Conservation (phyloP, 352 stramenopile genomes). For the Globisporangium abappressorium region DNA sequence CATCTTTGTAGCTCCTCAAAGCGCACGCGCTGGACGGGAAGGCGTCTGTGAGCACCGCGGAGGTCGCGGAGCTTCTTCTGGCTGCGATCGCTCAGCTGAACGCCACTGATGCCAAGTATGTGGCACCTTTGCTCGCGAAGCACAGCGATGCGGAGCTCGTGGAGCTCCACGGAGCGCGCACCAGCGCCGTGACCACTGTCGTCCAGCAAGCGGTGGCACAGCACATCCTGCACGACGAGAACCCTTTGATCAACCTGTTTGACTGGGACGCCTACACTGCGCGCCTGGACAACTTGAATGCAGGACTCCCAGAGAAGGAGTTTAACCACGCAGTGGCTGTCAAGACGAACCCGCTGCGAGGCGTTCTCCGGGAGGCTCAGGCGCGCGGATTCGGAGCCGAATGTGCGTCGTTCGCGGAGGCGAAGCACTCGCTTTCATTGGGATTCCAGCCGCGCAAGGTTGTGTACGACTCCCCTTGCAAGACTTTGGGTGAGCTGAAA, state of each 20-base stretch:
- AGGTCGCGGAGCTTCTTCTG: slow-evolving; percentile 32
- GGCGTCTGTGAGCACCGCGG: slow-evolving; percentile 10
- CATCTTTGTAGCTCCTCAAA: slow-evolving; percentile 26
- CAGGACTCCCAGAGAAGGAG: slow-evolving; percentile 51
- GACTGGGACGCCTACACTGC: slow-evolving; percentile 58
- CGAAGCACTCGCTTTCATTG: slow-evolving; percentile 74
- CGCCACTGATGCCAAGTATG: slow-evolving; percentile 26
- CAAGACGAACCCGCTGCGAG: slow-evolving; percentile 77
- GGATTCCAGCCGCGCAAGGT: slow-evolving; percentile 70
- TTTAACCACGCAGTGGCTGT: slow-evolving; percentile 80
- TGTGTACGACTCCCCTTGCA: slow-evolving; percentile 92
- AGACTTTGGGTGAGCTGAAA: slow-evolving; percentile 82
- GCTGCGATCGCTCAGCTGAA: slow-evolving; percentile 20
- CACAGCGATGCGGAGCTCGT: slow-evolving; percentile 31
- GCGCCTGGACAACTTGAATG: slow-evolving; percentile 52
- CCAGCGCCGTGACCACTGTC: slow-evolving; percentile 32
- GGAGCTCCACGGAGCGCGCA: slow-evolving; percentile 33
- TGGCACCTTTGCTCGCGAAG: slow-evolving; percentile 42
- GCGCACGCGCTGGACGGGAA: slow-evolving; percentile 25
- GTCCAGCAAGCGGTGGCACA: slow-evolving; percentile 49
- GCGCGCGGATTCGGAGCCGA: slow-evolving; percentile 63
- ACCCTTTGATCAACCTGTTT: slow-evolving; percentile 60
- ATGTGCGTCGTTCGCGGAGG: slow-evolving; percentile 80
- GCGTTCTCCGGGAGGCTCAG: slow-evolving; percentile 53
- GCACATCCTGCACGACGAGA: slow-evolving; percentile 51